Conservation (phyloP, 208 protist genomes). For the Leishmania braziliensis region DNA sequence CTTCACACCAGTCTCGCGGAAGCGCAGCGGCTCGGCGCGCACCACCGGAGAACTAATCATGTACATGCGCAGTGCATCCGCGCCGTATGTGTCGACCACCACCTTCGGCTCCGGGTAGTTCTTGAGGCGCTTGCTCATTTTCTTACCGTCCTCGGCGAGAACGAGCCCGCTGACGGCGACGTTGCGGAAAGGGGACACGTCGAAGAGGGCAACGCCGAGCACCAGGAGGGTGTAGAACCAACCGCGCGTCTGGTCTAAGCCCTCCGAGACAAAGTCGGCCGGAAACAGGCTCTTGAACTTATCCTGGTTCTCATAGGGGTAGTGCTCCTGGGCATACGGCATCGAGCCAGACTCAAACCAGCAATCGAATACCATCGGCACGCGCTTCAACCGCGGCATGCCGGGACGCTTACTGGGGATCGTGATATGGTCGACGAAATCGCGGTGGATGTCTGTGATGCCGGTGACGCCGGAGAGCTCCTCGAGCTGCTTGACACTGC, state of each 20-base stretch:
- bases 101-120: constrained; percentile 99
- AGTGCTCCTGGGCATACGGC: constrained; percentile 99
- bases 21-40: constrained; percentile 96
- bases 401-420: constrained; percentile 96
- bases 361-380: constrained; percentile 99
- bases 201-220: constrained; percentile 98
- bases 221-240: constrained; percentile 99
- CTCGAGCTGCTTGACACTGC: constrained; percentile 97
- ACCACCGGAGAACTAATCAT: constrained; percentile 99
- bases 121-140: constrained; percentile 99
- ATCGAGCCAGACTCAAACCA: constrained; percentile 99
- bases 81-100: constrained; percentile 96
- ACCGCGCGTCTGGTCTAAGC: constrained; percentile 98
- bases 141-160: constrained; percentile 98
- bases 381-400: constrained; percentile 87
- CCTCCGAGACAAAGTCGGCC: constrained; percentile 99
- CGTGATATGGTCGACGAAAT: constrained; percentile 98
- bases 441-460: constrained; percentile 97
- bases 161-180: constrained; percentile 99
- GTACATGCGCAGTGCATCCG: constrained; percentile 99
- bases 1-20: constrained; percentile 94
- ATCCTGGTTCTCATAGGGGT: constrained; percentile 99
- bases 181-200: constrained; percentile 98
- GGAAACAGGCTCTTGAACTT: constrained; percentile 94
- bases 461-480: constrained; percentile 90